Percentiles rank a stretch among this genome's conserved stretches.
These are phyloP conservation scores for Macrolepiota albuminosa DNA, from an alignment of 768 basidiomycete genomes.

Conservation along the genomic window DNA sequence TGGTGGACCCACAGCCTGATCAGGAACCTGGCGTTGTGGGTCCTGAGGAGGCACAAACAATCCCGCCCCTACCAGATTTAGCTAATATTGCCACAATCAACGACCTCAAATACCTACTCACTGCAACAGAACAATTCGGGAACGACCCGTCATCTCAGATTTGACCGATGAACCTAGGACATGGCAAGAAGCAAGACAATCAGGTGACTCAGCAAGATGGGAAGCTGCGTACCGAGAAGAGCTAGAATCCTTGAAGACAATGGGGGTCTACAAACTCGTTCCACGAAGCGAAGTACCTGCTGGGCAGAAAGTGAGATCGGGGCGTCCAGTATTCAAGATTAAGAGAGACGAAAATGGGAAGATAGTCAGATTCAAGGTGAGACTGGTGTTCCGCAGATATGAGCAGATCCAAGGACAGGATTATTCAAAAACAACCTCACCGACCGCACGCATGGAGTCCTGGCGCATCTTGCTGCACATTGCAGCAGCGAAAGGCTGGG, in stretches of 20 bases:
- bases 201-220: neutral
- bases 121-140: too few species aligned
- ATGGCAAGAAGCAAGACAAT: neutral
- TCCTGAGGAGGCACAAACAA: too few species aligned
- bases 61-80: too few species aligned
- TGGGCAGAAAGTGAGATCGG: neutral
- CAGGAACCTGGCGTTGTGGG: too few species aligned
- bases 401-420: neutral
- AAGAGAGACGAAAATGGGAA: neutral
- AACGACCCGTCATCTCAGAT: neutral
- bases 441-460: neutral
- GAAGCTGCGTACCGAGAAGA: neutral
- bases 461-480: neutral
- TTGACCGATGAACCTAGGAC: neutral
- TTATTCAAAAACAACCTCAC: neutral
- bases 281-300: neutral
- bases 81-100: neutral
- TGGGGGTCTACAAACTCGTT: neutral
- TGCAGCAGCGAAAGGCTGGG: neutral
- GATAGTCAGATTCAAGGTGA: neutral
- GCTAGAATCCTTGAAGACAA: neutral
- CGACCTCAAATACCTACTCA: neutral
- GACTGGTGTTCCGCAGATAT: neutral
- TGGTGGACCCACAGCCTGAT: too few species aligned
- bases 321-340: neutral